Evolutionary conservation across 1,284 basidiomycete genomes (phyloP), one percentile per base, ranked within the genome.

Genomic region (Ganoderma lucidum): DNA sequence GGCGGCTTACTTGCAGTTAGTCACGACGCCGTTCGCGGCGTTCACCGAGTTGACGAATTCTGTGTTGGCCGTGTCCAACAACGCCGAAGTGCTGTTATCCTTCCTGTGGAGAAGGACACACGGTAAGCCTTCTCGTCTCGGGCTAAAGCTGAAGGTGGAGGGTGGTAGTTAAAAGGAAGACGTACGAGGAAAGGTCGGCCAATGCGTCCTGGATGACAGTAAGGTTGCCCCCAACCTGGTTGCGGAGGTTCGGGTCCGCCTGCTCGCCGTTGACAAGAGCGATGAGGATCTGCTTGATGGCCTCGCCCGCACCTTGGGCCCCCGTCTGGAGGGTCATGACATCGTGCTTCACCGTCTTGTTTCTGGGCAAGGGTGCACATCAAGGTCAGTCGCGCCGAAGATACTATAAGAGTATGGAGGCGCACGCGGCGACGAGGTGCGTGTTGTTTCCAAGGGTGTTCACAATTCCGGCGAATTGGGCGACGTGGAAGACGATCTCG

Each of bases 401-500:
- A 4, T 12, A 23, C 3, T 30, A 23, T 9, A 23, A 19, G 28
- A 32, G 44, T 5, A 17, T 17, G 63, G 12, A 6, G 15, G 30
- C 70, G 28, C 69, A 71, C 70, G 68, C 63, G 32, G 70, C 63
- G 15, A 65, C 41, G n/a, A 69, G 66, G 32, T 53, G 63, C 6
- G 65, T 67, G 42, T 64, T 61, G 61, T 71, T 68, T 3, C 35
- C 48, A 6, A 74, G 63, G 14, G 64, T 59, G 51, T 51, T 45
- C 19, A 70, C 70, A 4, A 71, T 69, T 15, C 59, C 60, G 19
- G 63, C 63, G 48, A 74, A 65, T 62, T 69, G 64, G n/a, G 70
- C 71, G 48, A 75, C 62, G 67, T 70, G 68, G 64, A 71, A 69
- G 44, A 76, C 64, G 64, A 75, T 70, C 66, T 73, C 68, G 63